These are phyloP conservation scores for Bremia lactucae DNA, from an alignment of 352 stramenopile species.

Conservation along the genomic window DNA sequence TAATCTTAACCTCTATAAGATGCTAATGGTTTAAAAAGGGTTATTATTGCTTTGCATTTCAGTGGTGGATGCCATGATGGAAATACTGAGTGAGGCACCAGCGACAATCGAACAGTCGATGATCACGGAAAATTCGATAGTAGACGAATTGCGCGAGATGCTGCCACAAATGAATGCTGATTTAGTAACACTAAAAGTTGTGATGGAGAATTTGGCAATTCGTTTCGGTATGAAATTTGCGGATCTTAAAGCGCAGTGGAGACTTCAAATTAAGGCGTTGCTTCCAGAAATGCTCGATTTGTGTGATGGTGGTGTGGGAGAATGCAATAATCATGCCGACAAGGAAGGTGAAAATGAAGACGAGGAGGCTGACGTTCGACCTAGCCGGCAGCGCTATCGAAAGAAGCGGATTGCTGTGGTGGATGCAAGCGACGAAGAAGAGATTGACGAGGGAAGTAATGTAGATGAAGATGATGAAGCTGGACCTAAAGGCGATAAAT, in stretches of 20 bases:
- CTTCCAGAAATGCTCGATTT: conserved; percentile 39
- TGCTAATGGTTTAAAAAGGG: conserved; percentile 2
- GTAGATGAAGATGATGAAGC: conserved; percentile 21
- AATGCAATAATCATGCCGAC: conserved; percentile 9
- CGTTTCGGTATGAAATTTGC: conserved; percentile 32
- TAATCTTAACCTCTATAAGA: conserved; percentile 1
- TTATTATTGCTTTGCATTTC: conserved; percentile 12
- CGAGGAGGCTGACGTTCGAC: conserved; percentile 13
- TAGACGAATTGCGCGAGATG: conserved; percentile 32
- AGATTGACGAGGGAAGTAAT: conserved; percentile 19
- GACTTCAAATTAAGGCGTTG: conserved; percentile 31
- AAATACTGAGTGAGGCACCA: conserved; percentile 15
- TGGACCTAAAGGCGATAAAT: conserved; percentile 13
- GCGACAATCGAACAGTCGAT: conserved; percentile 4
- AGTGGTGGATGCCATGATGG: conserved; percentile 18
- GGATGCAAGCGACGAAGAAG: conserved; percentile 37
- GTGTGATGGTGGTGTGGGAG: conserved; percentile 9
- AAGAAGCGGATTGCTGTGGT: conserved; percentile 26
- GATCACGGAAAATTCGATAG: conserved; percentile 20
- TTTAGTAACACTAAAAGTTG: conserved; percentile 32
- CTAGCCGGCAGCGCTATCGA: conserved; percentile 16
- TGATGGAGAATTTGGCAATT: conserved; percentile 41
- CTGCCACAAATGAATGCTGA: conserved; percentile 46
- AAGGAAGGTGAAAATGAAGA: conserved; percentile 19
- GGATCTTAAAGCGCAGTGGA: conserved; percentile 42